Base-by-base conservation (phyloP, 1,284 basidiomycete genomes). In the Ceratobasidium sp. region DNA sequence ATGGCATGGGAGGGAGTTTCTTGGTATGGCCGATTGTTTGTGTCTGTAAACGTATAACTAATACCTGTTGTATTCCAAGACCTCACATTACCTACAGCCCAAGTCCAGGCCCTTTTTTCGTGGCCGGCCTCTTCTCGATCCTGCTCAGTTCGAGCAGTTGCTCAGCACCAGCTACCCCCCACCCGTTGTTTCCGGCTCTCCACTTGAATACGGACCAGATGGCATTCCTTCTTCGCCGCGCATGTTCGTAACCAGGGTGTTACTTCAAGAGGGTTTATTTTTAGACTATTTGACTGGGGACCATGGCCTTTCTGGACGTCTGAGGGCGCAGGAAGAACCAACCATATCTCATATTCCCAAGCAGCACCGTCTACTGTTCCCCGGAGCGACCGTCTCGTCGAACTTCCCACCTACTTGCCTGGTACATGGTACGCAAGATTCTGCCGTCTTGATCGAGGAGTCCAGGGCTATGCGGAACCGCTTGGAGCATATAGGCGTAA, bases 251-350 rank as follows among this genome's bases (percentile, higher is more conserved):
- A 82, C 86, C 7, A 85, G 89, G 6, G 83, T 91, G 10, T 90
- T 89, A 77, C 83, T 90, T 23, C 91, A 92, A 80, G 84, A 88
- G 26, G 91, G 90, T 15, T 82, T 81, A 0, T 89, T 84, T 68
- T 81, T 91, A 1, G 90, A 92, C 81, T 91, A 91, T 79, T 88
- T 87, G 79, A 89, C 90, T 0, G 90, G 90, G 11, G 80, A 82
- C 31, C 87, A 90, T 79, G 83, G 89, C 78, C 81, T 91, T 17
- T 91, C 89, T 77, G 79, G 64, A 0, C 45, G 77, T 2, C 83
- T 91, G 7, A 10, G 42, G 26, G 42, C 20, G 17, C 84, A 86
- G 1, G 77, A 81, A 6, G 78, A 81, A 3, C 80, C 84, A 20
- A 78, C 66, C 42, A 58, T n/a, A 26, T 1, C 75, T 77, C 42